These are phyloP conservation scores for Aureobasidium sp. DNA, from an alignment of 2,329 filamentous ascomycete species.

Conservation along the genomic window DNA sequence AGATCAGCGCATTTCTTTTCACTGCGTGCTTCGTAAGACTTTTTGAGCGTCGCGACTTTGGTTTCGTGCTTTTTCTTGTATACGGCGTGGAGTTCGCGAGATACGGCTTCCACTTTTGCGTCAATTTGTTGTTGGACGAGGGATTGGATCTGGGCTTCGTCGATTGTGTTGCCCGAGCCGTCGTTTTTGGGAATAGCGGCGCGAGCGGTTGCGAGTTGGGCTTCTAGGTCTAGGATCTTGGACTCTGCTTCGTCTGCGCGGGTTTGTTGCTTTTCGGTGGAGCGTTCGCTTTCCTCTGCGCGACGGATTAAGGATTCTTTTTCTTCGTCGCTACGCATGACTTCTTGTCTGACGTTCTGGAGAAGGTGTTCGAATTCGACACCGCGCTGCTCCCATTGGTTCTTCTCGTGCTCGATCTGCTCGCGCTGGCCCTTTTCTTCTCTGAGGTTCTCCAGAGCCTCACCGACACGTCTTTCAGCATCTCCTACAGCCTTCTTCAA, in stretches of 20 bases:
- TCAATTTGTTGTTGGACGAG: conserved; percentile 62
- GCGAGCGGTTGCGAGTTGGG: conserved; percentile 60
- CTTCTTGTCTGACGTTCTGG: conserved; percentile 71
- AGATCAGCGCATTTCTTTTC: conserved; percentile 80
- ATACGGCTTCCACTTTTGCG: conserved; percentile 67
- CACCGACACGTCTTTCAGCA: conserved; percentile 84
- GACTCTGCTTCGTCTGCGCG: conserved; percentile 62
- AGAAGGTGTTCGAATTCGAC: conserved; percentile 79
- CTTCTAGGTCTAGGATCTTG: conserved; percentile 43
- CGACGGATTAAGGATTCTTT: conserved; percentile 68
- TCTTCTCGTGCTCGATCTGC: conserved; percentile 63
- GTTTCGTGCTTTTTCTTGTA: conserved; percentile 98
- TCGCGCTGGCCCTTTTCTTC: conserved; percentile 67
- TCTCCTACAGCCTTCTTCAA: conserved; percentile 82
- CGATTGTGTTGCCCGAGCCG: conserved; percentile 21
- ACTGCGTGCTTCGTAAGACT: conserved; percentile 74
- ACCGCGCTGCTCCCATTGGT: conserved; percentile 75
- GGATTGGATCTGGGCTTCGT: conserved; percentile 35
- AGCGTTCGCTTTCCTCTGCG: conserved; percentile 67
- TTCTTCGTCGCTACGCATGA: conserved; percentile 69
- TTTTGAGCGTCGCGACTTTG: conserved; percentile 83
- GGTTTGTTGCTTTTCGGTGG: conserved; percentile 64
- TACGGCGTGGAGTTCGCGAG: conserved; percentile 77
- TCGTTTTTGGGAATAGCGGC: conserved; percentile 21
- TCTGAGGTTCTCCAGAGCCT: conserved; percentile 72